Base-by-base conservation (phyloP, 495 filamentous ascomycete species). In the Articulospora tetracladia region DNA sequence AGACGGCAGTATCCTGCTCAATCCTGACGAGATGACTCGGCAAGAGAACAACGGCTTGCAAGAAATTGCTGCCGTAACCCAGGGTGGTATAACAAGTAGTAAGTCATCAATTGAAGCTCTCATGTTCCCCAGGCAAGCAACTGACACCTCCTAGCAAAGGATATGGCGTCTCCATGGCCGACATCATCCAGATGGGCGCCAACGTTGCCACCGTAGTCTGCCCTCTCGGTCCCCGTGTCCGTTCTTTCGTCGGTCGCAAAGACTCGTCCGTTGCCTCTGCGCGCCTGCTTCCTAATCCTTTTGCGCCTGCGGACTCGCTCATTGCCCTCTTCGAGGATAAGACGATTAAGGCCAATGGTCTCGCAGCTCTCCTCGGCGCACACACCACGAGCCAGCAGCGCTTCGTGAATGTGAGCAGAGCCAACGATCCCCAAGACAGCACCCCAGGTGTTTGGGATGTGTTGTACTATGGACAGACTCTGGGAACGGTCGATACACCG, bases 301-400 rank as follows among this genome's bases (percentile, higher is more conserved):
- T 52, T 51, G 59, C 59, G 53, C 52, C 55, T 0, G 70, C 75
- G 13, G 70, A 74, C 39, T 61, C 51, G 20, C 62, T 79, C 24
- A 71, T 76, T 60, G 57, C 65, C 26, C 70, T 83, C 6, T 83
- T 80, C 66, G 58, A 58, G 13, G 70, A 71, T 25, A 83, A 83
- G 69, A 81, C 79, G 0, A 77, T 83, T 62, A 66, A 70, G 24
- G 59, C 77, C 6, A 63, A 66, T 32, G 76, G 73, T 47, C 69
- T 82, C 0, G 75, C 76, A 0, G 79, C 79, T 0, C 69, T 83
- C 6, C 65, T 83, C 1, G 80, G 80, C 25, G 77, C 80, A 0
- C 80, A 83, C 66, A 76, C 76, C 4, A 70, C 70, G 13, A 68
- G 69, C 47, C 72, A 71, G 57, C 78, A 82, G 61, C 71, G 66